Evolutionary conservation across 139 green algal genomes (phyloP).

Genomic region (Pseudopediastrum boryanum): DNA sequence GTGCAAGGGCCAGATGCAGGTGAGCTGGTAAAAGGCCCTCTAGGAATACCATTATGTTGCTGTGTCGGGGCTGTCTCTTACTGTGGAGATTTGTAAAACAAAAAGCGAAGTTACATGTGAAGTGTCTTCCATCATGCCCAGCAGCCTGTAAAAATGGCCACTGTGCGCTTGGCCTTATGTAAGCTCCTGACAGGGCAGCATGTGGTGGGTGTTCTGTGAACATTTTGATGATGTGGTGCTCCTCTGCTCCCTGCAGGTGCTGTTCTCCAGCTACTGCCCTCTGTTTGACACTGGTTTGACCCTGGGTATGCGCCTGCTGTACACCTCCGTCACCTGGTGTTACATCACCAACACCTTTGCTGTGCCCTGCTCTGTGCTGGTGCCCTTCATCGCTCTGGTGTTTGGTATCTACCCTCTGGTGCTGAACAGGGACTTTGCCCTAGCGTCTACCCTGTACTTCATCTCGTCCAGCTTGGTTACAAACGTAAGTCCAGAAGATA

Average conservation of each 20-base stretch:
- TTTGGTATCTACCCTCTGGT: constrained; percentile 49
- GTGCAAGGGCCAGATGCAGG: constrained; percentile 84
- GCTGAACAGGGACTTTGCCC: constrained; percentile 42
- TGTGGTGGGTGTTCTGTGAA: too few relatives aligned
- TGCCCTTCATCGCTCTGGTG: constrained; percentile 64
- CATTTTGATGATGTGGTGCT: background rate
- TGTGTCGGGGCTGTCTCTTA: too few relatives aligned
- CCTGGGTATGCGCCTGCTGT: constrained; percentile 54
- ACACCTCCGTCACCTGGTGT: constrained; percentile 55
- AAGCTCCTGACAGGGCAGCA: too few relatives aligned
- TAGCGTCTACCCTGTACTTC: constrained; percentile 48
- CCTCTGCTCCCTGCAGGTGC: constrained; percentile 33
- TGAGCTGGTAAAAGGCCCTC: too few relatives aligned
- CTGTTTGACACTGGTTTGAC: constrained; percentile 49
- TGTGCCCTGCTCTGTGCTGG: constrained; percentile 57
- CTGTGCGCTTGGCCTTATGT: too few relatives aligned
- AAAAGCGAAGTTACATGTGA: too few relatives aligned
- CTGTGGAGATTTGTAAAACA: too few relatives aligned
- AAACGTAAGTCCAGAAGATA: constrained; percentile 34
- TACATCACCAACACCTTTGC: constrained; percentile 47
- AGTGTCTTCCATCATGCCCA: too few relatives aligned
- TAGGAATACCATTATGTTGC: too few relatives aligned
- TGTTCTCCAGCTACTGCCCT: constrained; percentile 47
- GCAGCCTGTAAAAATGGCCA: too few relatives aligned
- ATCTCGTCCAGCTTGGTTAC: constrained; percentile 32